phyloP scores from a whole-genome alignment of 495 filamentous ascomycete species.

The Aspergillus leporis region DNA sequence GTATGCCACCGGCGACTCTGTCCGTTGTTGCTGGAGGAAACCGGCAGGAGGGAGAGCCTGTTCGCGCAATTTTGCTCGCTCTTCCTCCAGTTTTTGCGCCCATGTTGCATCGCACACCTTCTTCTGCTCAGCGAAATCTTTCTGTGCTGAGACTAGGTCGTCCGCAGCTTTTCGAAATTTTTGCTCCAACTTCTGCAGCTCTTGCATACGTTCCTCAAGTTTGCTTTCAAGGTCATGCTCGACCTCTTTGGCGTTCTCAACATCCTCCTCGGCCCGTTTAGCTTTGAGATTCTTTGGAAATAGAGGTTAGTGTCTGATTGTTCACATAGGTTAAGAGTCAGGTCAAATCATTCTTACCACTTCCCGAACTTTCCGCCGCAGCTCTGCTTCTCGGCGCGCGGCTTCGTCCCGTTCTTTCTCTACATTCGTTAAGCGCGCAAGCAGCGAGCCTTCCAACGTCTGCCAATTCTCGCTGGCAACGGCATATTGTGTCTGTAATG shows the following conservation, averaged over 20 bases:
- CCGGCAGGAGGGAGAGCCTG: constrained; percentile 39
- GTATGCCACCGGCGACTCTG: constrained; percentile 49
- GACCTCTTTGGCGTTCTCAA: constrained; percentile 68
- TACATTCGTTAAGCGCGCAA: constrained; percentile 68
- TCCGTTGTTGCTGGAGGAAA: constrained; percentile 48
- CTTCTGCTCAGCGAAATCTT: constrained; percentile 69
- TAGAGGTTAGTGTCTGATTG: constrained; percentile 17
- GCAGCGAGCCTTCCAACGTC: constrained; percentile 81
- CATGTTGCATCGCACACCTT: constrained; percentile 63
- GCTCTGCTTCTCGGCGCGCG: constrained; percentile 77
- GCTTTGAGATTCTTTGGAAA: constrained; percentile 67
- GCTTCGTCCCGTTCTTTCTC: constrained; percentile 91
- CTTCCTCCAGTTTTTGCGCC: constrained; percentile 65
- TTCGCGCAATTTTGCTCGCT: constrained; percentile 73
- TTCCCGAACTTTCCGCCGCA: constrained; percentile 84
- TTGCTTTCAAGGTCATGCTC: constrained; percentile 61
- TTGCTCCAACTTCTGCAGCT: constrained; percentile 62
- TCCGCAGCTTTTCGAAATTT: constrained; percentile 65
- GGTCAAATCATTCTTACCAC: constrained; percentile 53
- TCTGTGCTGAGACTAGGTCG: constrained; percentile 57
- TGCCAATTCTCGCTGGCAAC: constrained; percentile 98
- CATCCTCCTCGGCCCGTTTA: constrained; percentile 77
- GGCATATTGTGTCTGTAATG: constrained; percentile 91
- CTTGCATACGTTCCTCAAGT: constrained; percentile 58
- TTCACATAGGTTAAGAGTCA: background rate